Percentiles rank a stretch among this genome's conserved stretches.
Evolutionary conservation across 139 green algal species (phyloP).

Genomic region (Chlorella sp.): DNA sequence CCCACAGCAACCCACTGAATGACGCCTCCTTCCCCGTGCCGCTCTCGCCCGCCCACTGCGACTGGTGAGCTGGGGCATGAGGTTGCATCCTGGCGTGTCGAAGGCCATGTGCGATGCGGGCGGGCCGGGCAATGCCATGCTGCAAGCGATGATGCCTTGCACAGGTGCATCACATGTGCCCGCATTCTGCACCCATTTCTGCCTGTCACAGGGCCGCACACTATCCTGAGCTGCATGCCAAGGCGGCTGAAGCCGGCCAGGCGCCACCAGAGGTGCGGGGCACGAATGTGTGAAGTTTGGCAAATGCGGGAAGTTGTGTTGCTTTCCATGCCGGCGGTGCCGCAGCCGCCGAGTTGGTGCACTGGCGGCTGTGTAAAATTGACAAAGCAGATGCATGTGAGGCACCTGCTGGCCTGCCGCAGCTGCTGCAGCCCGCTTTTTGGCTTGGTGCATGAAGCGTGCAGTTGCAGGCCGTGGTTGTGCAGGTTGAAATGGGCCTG

Average conservation of each 20-base stretch:
- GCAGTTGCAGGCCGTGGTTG: no score
- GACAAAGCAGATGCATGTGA: no score
- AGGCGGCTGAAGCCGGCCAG: background rate
- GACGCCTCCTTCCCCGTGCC: constrained; percentile 83
- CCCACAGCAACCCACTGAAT: constrained; percentile 96
- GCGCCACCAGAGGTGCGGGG: constrained; percentile 17
- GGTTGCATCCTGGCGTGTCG: background rate
- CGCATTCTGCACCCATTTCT: background rate
- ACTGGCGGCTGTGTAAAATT: no score
- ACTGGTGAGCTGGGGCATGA: constrained; percentile 64
- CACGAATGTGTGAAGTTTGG: no score
- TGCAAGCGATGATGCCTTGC: background rate
- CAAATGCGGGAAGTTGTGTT: no score
- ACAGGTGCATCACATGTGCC: background rate
- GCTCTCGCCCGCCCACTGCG: constrained; percentile 54
- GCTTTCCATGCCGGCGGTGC: no score
- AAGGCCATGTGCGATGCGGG: no score
- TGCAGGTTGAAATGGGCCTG: no score
- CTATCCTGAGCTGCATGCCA: constrained; percentile 18
- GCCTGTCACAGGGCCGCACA: background rate
- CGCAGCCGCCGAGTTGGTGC: no score
- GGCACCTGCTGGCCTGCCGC: no score
- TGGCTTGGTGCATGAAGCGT: no score
- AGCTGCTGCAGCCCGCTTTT: no score
- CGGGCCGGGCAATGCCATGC: background rate